Base-by-base conservation (phyloP, 306 rosid genomes). In the Purshia tridentata region DNA sequence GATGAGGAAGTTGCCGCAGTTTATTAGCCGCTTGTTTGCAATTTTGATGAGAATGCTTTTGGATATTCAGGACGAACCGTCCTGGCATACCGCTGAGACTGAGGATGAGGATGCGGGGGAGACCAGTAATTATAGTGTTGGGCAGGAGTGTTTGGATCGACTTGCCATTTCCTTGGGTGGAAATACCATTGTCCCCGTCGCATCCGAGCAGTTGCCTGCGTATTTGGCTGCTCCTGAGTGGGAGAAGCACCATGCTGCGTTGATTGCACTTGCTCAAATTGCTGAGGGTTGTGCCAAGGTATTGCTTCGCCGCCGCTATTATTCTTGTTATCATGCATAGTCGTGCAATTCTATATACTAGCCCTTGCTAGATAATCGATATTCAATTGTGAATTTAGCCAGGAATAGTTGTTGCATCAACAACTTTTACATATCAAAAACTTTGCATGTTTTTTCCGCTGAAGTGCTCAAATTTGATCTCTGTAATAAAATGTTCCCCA, bases 1-100 rank as follows among this genome's bases (percentile, higher is more conserved):
- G 98, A 91, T 93, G 98, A 85, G 98, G 83, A 93, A 93, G 82
- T 73, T 93, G 84, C 98, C 98, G 0, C 98, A 91, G 82, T 93
- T 93, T 70, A 93, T 93, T 50, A 91, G 96, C 78, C 79, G 97
- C 52, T 64, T 93, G 83, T 93, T 93, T 72, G 90, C 90, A 0
- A 93, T 93, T 40, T 78, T 93, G 74, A 93, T 93, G 98, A 89
- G 81, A 77, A 89, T 89, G 93, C 84, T 91, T 0, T 72, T 93
- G 81, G 98, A 93, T 76, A 72, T 91, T 16, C 96, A 93, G 87
- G 98, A 93, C 13, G 98, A 87, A 67, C 91, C 96, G 0, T 83
- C 87, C 1, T 93, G 98, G 98, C 92, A 93, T 23, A 81, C 78
- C 8, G 98, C 98, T 0, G 98, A 93, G 70, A 84, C 66, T 0